phyloP scores from a whole-genome alignment of 768 basidiomycete genomes.

The Austroboletus eburneus region DNA sequence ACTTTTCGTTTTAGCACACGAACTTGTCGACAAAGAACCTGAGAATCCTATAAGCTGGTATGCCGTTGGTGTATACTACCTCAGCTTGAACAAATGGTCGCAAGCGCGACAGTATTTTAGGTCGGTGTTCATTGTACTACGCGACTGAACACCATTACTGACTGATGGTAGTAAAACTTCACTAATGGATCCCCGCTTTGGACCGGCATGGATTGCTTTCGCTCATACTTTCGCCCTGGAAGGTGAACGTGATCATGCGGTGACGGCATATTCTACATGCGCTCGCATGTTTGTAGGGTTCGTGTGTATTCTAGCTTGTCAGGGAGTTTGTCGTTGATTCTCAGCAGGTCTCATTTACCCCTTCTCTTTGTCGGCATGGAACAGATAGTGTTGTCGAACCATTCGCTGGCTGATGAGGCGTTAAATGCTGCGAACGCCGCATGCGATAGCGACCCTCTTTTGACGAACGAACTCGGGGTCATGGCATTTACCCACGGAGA shows the following conservation, averaged over 20 bases:
- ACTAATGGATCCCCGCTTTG: constrained; percentile 93
- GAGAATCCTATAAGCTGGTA: constrained; percentile 96
- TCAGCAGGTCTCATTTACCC: constrained; percentile 83
- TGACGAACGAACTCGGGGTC: constrained; percentile 90
- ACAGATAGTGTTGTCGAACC: constrained; percentile 86
- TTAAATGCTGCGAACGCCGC: constrained; percentile 75
- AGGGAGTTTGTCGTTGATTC: constrained; percentile 5
- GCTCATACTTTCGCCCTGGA: constrained; percentile 96
- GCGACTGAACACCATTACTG: constrained; percentile 1
- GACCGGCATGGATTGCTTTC: constrained; percentile 96
- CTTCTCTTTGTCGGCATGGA: constrained; percentile 98
- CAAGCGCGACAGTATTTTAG: constrained; percentile 95
- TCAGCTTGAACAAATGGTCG: constrained; percentile 79
- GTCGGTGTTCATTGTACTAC: constrained; percentile 40
- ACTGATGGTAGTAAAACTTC: constrained; percentile 75
- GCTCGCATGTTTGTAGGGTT: constrained; percentile 94
- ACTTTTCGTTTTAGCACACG: constrained; percentile 94
- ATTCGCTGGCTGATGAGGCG: constrained; percentile 80
- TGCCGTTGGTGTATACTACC: constrained; percentile 96
- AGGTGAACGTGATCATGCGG: constrained; percentile 97
- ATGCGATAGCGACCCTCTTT: constrained; percentile 84
- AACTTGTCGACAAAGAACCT: constrained; percentile 91
- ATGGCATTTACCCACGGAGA: constrained; percentile 85
- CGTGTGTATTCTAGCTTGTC: constrained; percentile 15
- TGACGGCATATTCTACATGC: constrained; percentile 97